Percentiles rank a stretch among this genome's conserved stretches.
phyloP scores from a whole-genome alignment of 2,329 filamentous ascomycete genomes.

The Cordyceps farinosa region DNA sequence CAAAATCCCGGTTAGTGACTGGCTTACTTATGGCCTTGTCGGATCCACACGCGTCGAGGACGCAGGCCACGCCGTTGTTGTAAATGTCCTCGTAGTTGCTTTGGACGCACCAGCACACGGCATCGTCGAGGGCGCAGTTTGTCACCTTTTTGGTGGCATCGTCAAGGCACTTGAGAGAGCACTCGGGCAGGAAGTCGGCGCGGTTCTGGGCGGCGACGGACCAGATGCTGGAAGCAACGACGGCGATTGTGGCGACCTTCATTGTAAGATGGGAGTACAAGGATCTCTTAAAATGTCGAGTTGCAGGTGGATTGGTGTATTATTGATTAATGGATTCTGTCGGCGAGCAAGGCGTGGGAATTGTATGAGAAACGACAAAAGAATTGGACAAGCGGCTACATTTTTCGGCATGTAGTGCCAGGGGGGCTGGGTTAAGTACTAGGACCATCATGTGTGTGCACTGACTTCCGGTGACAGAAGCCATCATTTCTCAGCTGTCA shows the following conservation, averaged over 20 bases:
- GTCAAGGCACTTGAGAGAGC: conserved; percentile 29
- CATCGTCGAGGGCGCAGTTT: conserved; percentile 25
- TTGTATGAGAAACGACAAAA: neutral
- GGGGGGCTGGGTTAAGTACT: neutral
- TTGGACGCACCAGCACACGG: conserved; percentile 27
- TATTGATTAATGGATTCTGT: neutral
- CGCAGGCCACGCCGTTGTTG: conserved; percentile 26
- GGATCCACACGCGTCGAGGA: conserved; percentile 27
- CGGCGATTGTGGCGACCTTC: conserved; percentile 23
- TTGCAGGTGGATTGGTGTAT: neutral
- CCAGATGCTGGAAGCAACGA: conserved; percentile 21
- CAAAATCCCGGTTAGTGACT: neutral
- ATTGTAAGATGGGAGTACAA: conserved; percentile 16
- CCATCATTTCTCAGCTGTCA: conserved; percentile 1
- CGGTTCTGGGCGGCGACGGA: conserved; percentile 23
- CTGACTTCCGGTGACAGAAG: neutral
- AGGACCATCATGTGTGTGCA: neutral
- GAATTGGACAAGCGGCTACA: neutral
- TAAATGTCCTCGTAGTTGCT: conserved; percentile 29
- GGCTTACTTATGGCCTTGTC: conserved; percentile 28
- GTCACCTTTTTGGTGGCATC: conserved; percentile 25
- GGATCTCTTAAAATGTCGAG: neutral
- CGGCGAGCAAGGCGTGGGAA: neutral
- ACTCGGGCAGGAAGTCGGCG: conserved; percentile 28
- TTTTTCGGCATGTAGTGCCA: neutral